Evolutionary conservation across 805 yeast genomes (phyloP).

Genomic region (Metschnikowia reukaufii): DNA sequence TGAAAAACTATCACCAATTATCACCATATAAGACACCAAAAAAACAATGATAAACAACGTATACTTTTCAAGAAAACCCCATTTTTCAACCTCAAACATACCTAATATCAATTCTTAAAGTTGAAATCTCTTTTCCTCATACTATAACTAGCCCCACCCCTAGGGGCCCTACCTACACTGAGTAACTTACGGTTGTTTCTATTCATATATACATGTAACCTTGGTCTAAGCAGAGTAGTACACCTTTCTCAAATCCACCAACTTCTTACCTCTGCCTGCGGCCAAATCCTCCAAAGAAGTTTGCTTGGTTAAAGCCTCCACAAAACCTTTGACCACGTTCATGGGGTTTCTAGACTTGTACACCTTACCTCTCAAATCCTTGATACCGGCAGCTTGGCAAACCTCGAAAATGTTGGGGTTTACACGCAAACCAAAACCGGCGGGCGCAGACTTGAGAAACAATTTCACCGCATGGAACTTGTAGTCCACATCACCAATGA

Average conservation of each 20-base stretch:
- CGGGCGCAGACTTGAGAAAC: slow-evolving; percentile 80
- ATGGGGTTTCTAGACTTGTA: slow-evolving; percentile 90
- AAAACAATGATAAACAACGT: too few species aligned
- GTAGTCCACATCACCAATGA: slow-evolving; percentile 76
- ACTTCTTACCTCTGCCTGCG: slow-evolving; percentile 87
- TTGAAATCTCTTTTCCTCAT: too few species aligned
- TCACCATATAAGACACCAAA: too few species aligned
- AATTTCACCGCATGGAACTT: slow-evolving; percentile 86
- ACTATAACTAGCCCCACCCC: too few species aligned
- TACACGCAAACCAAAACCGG: slow-evolving; percentile 91
- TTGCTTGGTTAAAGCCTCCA: slow-evolving; percentile 83
- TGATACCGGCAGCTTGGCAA: slow-evolving; percentile 91
- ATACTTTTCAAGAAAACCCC: too few species aligned
- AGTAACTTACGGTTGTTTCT: background rate
- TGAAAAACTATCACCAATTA: too few species aligned
- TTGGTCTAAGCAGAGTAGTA: slow-evolving; percentile 58
- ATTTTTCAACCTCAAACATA: too few species aligned
- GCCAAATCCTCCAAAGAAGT: slow-evolving; percentile 85
- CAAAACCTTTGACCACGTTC: slow-evolving; percentile 88
- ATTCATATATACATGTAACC: slow-evolving; percentile 13
- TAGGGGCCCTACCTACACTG: too few species aligned
- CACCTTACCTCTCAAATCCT: slow-evolving; percentile 88
- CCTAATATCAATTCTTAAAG: too few species aligned
- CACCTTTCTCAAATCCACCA: slow-evolving; percentile 87
- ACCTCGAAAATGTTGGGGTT: slow-evolving; percentile 88